Evolutionary conservation across 2,329 filamentous ascomycete species (phyloP).

Genomic region (Alternaria gaisen): DNA sequence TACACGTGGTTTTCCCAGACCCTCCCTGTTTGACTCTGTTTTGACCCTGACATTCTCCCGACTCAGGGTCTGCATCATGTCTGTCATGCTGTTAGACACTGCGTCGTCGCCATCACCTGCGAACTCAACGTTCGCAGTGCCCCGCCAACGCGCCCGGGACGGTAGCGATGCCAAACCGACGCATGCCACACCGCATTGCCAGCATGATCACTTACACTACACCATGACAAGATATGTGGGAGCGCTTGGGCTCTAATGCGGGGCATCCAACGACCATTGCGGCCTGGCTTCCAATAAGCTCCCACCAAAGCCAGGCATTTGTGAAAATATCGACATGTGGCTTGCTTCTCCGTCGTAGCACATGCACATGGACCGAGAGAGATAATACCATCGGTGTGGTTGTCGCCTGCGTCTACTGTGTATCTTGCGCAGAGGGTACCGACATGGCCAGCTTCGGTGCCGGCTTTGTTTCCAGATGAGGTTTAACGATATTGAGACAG

Average conservation of each 20-base stretch:
- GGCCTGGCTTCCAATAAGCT: constrained; percentile 19
- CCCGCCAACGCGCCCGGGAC: constrained; percentile 14
- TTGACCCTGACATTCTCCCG: neutral
- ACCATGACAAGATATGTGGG: constrained; percentile 6
- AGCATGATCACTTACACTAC: constrained; percentile 9
- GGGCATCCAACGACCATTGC: constrained; percentile 14
- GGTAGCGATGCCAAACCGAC: constrained; percentile 30
- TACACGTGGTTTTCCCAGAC: constrained; percentile 31
- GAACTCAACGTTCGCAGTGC: constrained; percentile 32
- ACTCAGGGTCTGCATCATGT: neutral
- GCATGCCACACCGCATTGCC: constrained; percentile 34
- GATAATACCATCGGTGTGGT: constrained; percentile 3
- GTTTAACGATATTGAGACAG: constrained; percentile 19
- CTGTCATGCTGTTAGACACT: neutral
- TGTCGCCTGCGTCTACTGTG: neutral
- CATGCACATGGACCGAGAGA: constrained; percentile 14
- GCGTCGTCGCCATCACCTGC: constrained; percentile 23
- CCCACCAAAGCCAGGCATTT: constrained; percentile 4
- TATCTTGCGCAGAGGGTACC: neutral
- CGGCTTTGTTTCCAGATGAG: constrained; percentile 44
- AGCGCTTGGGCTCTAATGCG: constrained; percentile 21
- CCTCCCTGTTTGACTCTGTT: constrained; percentile 3
- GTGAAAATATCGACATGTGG: constrained; percentile 20
- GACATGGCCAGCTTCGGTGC: constrained; percentile 1
- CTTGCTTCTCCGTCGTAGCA: constrained; percentile 22